Base-by-base conservation (phyloP, 2,329 filamentous ascomycete genomes). In the Curvularia lunata region DNA sequence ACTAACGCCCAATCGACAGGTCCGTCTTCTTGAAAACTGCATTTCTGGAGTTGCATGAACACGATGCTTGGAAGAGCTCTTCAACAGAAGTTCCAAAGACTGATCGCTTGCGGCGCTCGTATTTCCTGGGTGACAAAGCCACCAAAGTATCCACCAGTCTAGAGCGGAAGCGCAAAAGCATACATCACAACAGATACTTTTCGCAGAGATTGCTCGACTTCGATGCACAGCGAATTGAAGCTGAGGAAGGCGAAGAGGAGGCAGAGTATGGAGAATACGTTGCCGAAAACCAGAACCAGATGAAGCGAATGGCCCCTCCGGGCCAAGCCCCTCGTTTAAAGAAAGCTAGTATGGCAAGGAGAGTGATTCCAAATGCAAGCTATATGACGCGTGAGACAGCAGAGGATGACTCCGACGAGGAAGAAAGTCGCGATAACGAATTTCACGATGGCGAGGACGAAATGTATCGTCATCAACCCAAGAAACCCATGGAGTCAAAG, bases 221-320 rank as follows among this genome's bases (percentile, higher is more conserved):
- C 18, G 61, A 64, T 1, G 45, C 53, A 2, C 73, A 74, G 48
- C 49, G 54, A 12, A 38, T 71, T 8, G 65, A 74, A 46, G 52
- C 61, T 2, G 41, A 65, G 5, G 71, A 75, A 40, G 73, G 72
- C 4, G 70, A 75, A 53, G 71, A 75, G 42, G 71, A 75, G 32
- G 71, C 70, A 2, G 66, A 73, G 28, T 71, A 62, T 23, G 53
- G 52, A 2, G 52, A 63, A n/a, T 57, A 58, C 41, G 48, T 58
- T 23, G 41, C 25, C 23, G 10, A 8, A 30, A 30, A 30, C 28
- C 28, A 30, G 28, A 30, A 10, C 4, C 9, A 10, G 28, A 3
- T 30, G 9, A 30, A 53, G 46, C 34, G 55, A n/a, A 40, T 40
- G 23, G 19, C 45, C 4, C 18, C n/a, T 5, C 10, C 10, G 12